A percentile compares a stretch with the other conserved stretches of the same genome.
These are phyloP conservation scores for Phialocephala subalpina DNA, from an alignment of 2,329 filamentous ascomycete species.

Conservation along the genomic window DNA sequence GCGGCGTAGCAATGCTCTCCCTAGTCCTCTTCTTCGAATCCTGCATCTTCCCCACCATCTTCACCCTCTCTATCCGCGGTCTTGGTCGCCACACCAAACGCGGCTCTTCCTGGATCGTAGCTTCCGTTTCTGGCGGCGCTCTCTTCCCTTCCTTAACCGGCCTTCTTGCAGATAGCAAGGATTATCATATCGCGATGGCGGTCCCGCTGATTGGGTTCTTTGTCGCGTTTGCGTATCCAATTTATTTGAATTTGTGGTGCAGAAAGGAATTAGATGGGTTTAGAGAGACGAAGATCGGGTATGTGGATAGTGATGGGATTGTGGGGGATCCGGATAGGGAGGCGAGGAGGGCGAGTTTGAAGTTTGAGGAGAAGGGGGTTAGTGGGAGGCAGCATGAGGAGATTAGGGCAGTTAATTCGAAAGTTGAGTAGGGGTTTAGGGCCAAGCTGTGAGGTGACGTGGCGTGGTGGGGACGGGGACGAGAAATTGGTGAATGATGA, in stretches of 20 bases:
- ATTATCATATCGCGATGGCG: conserved; percentile 35
- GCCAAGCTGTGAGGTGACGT: background rate
- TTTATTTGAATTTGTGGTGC: conserved; percentile 45
- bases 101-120: conserved; percentile 75
- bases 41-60: conserved; percentile 84
- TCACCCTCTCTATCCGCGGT: conserved; percentile 78
- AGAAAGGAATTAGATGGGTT: conserved; percentile 46
- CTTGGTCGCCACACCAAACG: conserved; percentile 82
- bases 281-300: conserved; percentile 46
- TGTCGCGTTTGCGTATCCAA: conserved; percentile 45
- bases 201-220: conserved; percentile 45
- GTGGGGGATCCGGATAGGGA: conserved; percentile 41
- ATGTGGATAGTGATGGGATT: conserved; percentile 40
- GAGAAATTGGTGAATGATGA: too few species aligned
- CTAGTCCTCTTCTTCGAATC: conserved; percentile 80
- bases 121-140: conserved; percentile 77
- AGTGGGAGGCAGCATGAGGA: background rate
- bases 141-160: conserved; percentile 76
- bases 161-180: conserved; percentile 50
- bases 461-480: too few species aligned
- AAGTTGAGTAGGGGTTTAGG: background rate
- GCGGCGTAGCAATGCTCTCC: conserved; percentile 68
- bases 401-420: background rate
- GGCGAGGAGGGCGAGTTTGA: conserved; percentile 29
- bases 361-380: conserved; percentile 28